Conservation (phyloP, 2,329 filamentous ascomycete species). For the Penicillium sp. region DNA sequence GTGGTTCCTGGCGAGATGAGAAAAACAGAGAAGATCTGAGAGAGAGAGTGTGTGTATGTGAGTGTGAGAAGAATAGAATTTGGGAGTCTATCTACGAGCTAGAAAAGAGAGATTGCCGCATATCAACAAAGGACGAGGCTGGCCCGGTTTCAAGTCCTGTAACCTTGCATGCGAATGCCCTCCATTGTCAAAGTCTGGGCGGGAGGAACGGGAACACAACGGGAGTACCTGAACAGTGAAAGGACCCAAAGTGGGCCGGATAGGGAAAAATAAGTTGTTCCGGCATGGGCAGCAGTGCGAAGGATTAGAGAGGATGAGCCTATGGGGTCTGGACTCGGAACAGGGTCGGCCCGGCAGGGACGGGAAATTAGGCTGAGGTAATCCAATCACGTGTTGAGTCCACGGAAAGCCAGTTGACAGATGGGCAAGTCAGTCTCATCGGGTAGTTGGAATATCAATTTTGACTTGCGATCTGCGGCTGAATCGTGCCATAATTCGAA, state of each 20-base stretch:
- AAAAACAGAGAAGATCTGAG: too few species aligned
- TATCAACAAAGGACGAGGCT: not conserved
- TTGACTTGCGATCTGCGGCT: not conserved
- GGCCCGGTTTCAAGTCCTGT: not conserved
- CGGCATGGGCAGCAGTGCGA: not conserved
- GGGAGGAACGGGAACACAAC: not conserved
- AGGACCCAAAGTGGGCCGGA: not conserved
- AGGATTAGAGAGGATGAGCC: not conserved
- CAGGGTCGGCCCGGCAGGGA: conserved; percentile 12
- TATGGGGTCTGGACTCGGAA: conserved; percentile 19
- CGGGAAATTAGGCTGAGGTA: conserved; percentile 15
- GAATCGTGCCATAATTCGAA: not conserved
- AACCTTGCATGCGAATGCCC: not conserved
- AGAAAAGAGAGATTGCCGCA: not conserved
- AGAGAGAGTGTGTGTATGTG: too few species aligned
- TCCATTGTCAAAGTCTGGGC: not conserved
- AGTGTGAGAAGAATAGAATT: not conserved
- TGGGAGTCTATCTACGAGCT: not conserved
- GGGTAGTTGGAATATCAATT: too few species aligned
- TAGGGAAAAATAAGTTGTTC: not conserved
- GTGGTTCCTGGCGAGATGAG: not conserved
- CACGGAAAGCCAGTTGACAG: too few species aligned
- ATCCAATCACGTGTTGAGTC: not conserved
- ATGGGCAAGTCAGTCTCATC: too few species aligned
- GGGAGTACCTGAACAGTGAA: not conserved